Base-by-base conservation (phyloP, 2,329 filamentous ascomycete species). In the Biscogniauxia sp. region DNA sequence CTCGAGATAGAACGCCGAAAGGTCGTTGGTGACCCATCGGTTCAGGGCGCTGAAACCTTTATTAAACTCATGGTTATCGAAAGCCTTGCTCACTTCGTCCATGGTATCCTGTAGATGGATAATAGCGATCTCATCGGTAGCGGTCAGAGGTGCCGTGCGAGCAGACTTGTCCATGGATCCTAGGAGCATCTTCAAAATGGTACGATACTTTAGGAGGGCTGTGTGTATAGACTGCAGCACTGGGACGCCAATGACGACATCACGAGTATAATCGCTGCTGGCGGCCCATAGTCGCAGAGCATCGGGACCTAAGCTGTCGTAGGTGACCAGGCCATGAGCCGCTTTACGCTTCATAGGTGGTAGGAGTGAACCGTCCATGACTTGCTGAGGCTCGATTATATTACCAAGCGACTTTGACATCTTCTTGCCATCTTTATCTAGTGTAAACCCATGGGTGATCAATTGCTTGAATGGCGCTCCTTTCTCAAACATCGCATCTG, bases 381-480 rank as follows among this genome's bases (percentile, higher is more conserved):
- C 93, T 64, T 97, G 82, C 6, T 85, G 80, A 0, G 94, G 93
- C 0, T 86, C 83, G 59, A 98, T 87, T 26, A 91, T 88, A 71
- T 99, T 99, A 17, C 95, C 95, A 1, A 97, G 79, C 0, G 93
- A 97, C 76, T 99, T 99, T 73, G 93, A 97, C 95, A 99, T 99
- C 76, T 99, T 99, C 73, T 91, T 92, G n/a, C 93, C 93, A 41
- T 90, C 80, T 55, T 89, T 84, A 69, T 99, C 95, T 1, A 99
- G 84, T 0, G 92, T 93, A 73, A 99, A 99, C 0, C 95, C 95
- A 72, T 99, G 95, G 0, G 95, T 99, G 62, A 97, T 88, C n/a
- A 99, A 81, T 3, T 87, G 91, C 71, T 88, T 90, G 79, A 96
- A 99, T 0, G 95, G 95, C 0, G 94, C 69, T 1, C 74, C 72